phyloP scores from a whole-genome alignment of 257 asterid genomes.

The Ligustrum vulgare region DNA sequence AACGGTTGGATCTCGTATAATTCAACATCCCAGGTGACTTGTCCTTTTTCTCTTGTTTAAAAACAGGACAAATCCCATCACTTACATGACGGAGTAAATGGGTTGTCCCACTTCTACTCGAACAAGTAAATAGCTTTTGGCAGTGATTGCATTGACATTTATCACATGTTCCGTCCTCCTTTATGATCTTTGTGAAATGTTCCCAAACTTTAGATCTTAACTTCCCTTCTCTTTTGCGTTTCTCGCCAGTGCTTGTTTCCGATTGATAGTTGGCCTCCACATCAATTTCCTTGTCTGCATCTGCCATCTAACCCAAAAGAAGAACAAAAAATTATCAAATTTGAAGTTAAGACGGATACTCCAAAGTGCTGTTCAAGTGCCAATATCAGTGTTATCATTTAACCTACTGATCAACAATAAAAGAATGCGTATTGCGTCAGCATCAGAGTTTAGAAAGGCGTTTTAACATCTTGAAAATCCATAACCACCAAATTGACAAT shows the following conservation, averaged over 20 bases:
- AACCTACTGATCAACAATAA: not conserved
- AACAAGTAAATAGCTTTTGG: conserved; percentile 63
- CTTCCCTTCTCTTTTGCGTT: conserved; percentile 76
- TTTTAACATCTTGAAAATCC: too few relatives aligned
- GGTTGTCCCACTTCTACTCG: conserved; percentile 80
- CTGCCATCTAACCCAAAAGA: conserved; percentile 49
- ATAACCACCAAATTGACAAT: too few relatives aligned
- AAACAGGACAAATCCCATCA: conserved; percentile 72
- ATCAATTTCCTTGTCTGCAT: conserved; percentile 39
- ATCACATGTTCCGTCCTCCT: conserved; percentile 82
- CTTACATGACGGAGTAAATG: conserved; percentile 88
- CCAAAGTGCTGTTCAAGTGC: not conserved
- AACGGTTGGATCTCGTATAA: conserved; percentile 37
- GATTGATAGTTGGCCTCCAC: conserved; percentile 52
- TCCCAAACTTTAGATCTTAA: conserved; percentile 82
- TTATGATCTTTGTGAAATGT: conserved; percentile 73
- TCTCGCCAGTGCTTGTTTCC: conserved; percentile 62
- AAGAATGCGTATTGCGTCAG: not conserved
- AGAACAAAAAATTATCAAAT: not conserved
- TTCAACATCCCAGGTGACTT: conserved; percentile 30
- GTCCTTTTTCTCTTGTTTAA: conserved; percentile 45
- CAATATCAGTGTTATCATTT: not conserved
- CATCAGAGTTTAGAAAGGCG: too few relatives aligned
- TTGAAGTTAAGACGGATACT: not conserved
- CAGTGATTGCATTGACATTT: conserved; percentile 89